These are phyloP conservation scores for Fusarium cicatricum DNA, from an alignment of 2,329 filamentous ascomycete genomes.

Conservation along the genomic window DNA sequence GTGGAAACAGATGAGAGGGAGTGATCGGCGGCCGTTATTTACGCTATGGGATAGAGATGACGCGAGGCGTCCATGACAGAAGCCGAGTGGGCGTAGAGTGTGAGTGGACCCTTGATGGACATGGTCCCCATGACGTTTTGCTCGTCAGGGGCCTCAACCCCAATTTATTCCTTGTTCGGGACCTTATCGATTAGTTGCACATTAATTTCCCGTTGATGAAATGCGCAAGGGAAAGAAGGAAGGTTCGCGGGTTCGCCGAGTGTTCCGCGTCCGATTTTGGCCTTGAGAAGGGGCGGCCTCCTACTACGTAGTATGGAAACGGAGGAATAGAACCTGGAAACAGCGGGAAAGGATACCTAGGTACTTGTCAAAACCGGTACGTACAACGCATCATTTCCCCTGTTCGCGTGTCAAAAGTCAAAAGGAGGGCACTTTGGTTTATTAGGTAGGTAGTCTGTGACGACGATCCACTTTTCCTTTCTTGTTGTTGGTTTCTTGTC, in stretches of 20 bases:
- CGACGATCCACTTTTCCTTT: slow-evolving; percentile 36
- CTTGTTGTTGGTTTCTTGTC: slow-evolving; percentile 26
- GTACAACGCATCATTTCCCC: too few species aligned
- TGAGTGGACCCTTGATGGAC: slow-evolving; percentile 20
- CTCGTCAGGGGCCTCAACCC: slow-evolving; percentile 7
- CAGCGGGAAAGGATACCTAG: too few species aligned
- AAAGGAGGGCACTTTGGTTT: background rate
- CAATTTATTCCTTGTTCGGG: background rate
- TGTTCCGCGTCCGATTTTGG: background rate
- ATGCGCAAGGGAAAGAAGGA: background rate
- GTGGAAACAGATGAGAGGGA: background rate
- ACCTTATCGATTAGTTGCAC: slow-evolving; percentile 16
- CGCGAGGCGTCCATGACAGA: background rate
- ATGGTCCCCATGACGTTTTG: slow-evolving; percentile 22
- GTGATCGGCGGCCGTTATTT: slow-evolving; percentile 6
- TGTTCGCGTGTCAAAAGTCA: background rate
- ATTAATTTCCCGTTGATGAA: slow-evolving; percentile 17
- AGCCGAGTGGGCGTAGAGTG: background rate
- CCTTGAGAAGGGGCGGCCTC: too few species aligned
- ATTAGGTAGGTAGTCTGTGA: slow-evolving; percentile 9
- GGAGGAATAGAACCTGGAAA: too few species aligned
- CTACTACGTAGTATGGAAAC: too few species aligned
- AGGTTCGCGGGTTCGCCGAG: background rate
- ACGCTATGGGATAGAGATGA: background rate
- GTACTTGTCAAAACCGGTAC: too few species aligned